Base-by-base conservation (phyloP, 495 filamentous ascomycete genomes). In the Hypoxylon cercidicola region DNA sequence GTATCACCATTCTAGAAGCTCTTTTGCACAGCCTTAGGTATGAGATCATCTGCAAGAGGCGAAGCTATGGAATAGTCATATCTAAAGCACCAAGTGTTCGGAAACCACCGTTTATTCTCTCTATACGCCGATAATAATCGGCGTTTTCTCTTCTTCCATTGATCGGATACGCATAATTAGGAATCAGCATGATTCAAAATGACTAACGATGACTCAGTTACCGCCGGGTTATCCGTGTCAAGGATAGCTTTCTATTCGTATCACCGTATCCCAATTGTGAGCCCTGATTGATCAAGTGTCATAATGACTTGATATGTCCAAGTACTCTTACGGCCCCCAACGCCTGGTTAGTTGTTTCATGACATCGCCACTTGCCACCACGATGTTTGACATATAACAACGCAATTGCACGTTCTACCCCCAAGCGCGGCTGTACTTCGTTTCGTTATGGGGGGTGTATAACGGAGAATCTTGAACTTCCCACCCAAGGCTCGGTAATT, bases 1-100 rank as follows among this genome's bases (percentile, higher is more conserved):
- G 57, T 53, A 53, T 12, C 44, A 50, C 44, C 25, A 52, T 7
- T 21, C 48, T 55, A 45, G 19, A 19, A 37, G 16, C 0, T 16
- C 20, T 23, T 11, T 34, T 35, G 40, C 63, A 61, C 56, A 61
- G 56, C 63, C 63, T 61, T 61, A 61, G 45, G 56, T 66, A 56
- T 60, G 56, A 60, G 39, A 41, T 19, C 19, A 48, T 55, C 51
- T 61, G 57, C 57, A 57, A 23, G 63, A 32, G 57, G 63, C 63
- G 32, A 51, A 34, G 28, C 15, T 55, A 62, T 62, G 23, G 51
- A 40, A 32, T 23, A 46, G 52, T 56, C 60, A 63, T 57, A 52
- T 50, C 20, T 45, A 25, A 20, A 44, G 34, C 53, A 37, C 19
- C 1, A 20, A 20, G 4, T 44, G 32, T 51, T 67, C 64, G 64